Base-by-base conservation (phyloP, 345 rosid genomes). In the Erysimum cheiranthoides region DNA sequence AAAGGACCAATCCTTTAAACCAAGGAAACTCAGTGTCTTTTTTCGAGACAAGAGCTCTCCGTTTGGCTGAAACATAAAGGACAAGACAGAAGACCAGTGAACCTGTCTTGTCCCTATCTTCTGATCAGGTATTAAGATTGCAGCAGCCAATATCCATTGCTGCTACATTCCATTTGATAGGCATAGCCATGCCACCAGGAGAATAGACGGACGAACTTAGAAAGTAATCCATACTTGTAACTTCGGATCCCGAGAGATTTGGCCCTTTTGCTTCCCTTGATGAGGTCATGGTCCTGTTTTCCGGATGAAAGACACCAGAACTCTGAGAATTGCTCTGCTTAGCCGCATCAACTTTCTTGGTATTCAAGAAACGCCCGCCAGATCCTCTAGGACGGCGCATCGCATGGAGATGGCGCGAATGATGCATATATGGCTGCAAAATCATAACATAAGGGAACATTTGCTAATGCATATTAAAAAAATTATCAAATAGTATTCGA, bases 361-460 rank as follows among this genome's bases (percentile, higher is more conserved):
- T 57, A 76, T 90, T 95, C 88, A 95, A 78, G 88, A 95, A 95
- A 73, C 99, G 97, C 12, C 99, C 99, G 0, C 99, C 97, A 0
- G 84, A 85, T 66, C 99, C 99, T 81, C 99, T 89, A 57, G 97
- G 97, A 38, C 97, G 93, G 42, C 99, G 96, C 96, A 95, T 84
- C 60, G 99, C 99, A 61, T 95, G 97, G 66, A 88, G 92, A 86
- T 92, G 97, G 73, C 99, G 93, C 0, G 99, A 95, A 32, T 87
- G 60, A 73, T 95, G 99, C 93, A 88, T 90, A 73, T 88, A 95
- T 18, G 93, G 91, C 97, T 28, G 52, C 27, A 72, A 43, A 70
- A 59, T 30, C 52, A 82, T 32, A 68, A 69, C 68, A 35, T 28
- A 14, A 70, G 18, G 8, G 0, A 52, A 54, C 6, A 60, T 31